A percentile compares a stretch with the other conserved stretches of the same genome.
Conservation (phyloP, 495 filamentous ascomycete genomes). For the Aspergillus panamensis region DNA sequence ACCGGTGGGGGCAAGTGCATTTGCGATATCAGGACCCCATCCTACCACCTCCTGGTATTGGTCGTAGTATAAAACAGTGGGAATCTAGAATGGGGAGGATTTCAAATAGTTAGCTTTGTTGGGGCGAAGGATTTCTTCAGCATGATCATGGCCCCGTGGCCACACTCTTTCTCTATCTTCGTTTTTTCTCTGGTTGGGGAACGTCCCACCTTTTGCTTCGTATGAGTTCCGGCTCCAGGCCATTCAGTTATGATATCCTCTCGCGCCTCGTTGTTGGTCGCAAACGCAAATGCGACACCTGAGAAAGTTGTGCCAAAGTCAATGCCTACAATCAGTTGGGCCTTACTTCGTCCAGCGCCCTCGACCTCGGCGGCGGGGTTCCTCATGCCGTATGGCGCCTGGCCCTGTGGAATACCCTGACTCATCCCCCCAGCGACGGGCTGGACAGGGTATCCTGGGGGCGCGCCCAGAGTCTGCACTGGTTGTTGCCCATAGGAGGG, state of each 20-base stretch:
- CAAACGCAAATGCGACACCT: conserved; percentile 75
- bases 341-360: conserved; percentile 70
- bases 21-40: conserved; percentile 77
- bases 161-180: not conserved
- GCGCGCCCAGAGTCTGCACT: conserved; percentile 50
- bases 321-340: conserved; percentile 69
- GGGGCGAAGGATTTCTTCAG: not conserved
- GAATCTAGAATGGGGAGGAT: conserved; percentile 52
- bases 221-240: conserved; percentile 73
- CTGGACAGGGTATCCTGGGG: conserved; percentile 49
- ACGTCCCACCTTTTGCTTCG: conserved; percentile 66
- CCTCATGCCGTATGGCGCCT: conserved; percentile 40
- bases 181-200: not conserved
- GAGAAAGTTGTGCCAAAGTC: conserved; percentile 78
- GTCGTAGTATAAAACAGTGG: conserved; percentile 77
- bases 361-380: conserved; percentile 74
- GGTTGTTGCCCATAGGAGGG: conserved; percentile 50
- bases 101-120: conserved; percentile 11
- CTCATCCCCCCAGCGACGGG: conserved; percentile 45
- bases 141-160: conserved; percentile 2
- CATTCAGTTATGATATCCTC: conserved; percentile 80
- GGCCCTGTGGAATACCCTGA: conserved; percentile 33
- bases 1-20: conserved; percentile 72
- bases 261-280: conserved; percentile 70
- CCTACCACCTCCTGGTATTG: conserved; percentile 80